A percentile compares a stretch with the other conserved stretches of the same genome.
phyloP scores from a whole-genome alignment of 345 rosid species.

The Eucalyptus urophylla region DNA sequence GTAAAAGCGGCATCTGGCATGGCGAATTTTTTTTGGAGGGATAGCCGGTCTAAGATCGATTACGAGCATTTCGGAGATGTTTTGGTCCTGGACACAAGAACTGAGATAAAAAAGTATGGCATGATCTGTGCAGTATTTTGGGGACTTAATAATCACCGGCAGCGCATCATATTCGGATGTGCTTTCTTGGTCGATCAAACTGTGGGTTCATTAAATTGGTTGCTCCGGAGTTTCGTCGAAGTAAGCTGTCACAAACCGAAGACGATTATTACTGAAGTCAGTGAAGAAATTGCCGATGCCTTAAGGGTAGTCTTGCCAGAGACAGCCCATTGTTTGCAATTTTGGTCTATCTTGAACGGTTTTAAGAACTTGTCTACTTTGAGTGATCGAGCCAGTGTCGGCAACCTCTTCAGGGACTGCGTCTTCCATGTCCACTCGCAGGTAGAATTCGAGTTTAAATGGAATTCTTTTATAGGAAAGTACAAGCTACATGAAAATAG shows the following conservation, averaged over 20 bases:
- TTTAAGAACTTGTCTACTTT: too few relatives aligned
- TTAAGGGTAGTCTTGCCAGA: background rate
- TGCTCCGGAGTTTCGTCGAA: background rate
- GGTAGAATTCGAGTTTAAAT: too few relatives aligned
- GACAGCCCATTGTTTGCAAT: fast-evolving
- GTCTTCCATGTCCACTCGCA: too few relatives aligned
- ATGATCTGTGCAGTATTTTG: too few relatives aligned
- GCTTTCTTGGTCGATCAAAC: background rate
- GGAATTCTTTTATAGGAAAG: too few relatives aligned
- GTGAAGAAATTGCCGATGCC: background rate
- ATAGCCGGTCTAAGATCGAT: background rate
- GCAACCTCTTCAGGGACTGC: too few relatives aligned
- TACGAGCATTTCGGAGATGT: background rate
- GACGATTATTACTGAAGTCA: background rate
- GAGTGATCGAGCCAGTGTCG: background rate
- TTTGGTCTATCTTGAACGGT: background rate
- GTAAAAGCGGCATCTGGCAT: background rate
- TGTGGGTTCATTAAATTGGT: fast-evolving
- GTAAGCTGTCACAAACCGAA: too few relatives aligned
- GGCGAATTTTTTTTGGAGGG: background rate
- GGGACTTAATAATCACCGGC: background rate
- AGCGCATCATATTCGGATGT: background rate
- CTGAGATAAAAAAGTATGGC: background rate
- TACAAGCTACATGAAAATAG: too few relatives aligned
- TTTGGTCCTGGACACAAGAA: background rate